phyloP scores from a whole-genome alignment of 2,329 filamentous ascomycete species.

The Colletotrichum siamense region DNA sequence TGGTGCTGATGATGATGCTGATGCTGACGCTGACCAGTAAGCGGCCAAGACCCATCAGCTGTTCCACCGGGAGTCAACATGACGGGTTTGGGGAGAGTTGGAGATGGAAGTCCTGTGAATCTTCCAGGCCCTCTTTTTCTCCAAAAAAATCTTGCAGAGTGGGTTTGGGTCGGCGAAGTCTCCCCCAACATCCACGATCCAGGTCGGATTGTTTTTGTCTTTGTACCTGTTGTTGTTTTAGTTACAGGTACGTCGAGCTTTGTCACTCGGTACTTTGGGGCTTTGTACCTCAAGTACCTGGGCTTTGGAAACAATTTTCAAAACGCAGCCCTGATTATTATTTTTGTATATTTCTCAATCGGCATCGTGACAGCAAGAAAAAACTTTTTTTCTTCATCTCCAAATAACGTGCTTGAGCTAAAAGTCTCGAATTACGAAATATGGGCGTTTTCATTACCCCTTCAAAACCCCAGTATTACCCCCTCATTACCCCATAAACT shows the following conservation, averaged over 20 bases:
- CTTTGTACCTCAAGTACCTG: not conserved
- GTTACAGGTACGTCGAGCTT: not conserved
- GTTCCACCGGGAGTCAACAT: not conserved
- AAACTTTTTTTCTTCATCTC: not conserved
- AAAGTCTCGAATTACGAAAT: constrained; percentile 20
- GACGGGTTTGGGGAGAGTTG: not conserved
- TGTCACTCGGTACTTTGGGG: not conserved
- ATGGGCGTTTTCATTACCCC: constrained; percentile 21
- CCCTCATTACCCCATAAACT: constrained; percentile 22
- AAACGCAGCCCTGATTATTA: not conserved
- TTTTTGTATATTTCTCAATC: not conserved
- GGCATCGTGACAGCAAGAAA: constrained; percentile 1
- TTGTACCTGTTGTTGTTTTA: not conserved
- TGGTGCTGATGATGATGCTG: not conserved
- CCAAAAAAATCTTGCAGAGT: not conserved
- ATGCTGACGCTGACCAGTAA: not conserved
- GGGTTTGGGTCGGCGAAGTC: not conserved
- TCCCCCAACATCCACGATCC: not conserved
- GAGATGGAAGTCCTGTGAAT: not conserved
- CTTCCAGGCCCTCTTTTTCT: constrained; percentile 6
- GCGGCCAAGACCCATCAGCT: not conserved
- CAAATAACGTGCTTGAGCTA: constrained; percentile 20
- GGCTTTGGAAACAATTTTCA: not conserved
- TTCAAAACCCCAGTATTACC: constrained; percentile 21
- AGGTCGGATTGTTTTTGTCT: not conserved